Evolutionary conservation across 257 asterid species (phyloP), one percentile per base, ranked within the genome.

Genomic region (Fraxinus quadrangulata): DNA sequence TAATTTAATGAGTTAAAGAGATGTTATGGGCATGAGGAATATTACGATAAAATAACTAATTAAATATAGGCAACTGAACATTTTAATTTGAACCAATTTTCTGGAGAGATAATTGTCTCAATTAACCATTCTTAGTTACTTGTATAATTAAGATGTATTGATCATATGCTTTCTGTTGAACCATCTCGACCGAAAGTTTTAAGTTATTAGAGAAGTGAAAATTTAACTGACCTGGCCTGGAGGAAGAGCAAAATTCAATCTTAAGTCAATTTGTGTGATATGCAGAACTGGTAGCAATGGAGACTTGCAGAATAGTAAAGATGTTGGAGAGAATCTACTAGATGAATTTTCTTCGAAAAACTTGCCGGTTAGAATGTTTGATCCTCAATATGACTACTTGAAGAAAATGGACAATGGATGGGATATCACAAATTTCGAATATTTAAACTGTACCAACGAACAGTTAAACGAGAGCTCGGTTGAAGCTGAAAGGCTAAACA

Each of bases 331-430:
- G 5, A 24, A 61, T 23, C 6, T 61, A 21, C 33, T 23, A 6
- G 16, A 24, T 3, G 31, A 61, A 23, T 61, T 61, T 61, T 61
- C 68, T 23, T 61, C 68, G 0, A 23, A 61, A 61, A 21, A 2
- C 23, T 23, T 61, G 12, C 33, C 65, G 7, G n/a, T n/a, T 5
- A 54, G 11, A 19, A 54, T 54, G 65, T 54, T 54, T 54, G 65
- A 54, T 54, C 65, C 65, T 17, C 65, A 28, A 10, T 8, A 61
- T 61, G 68, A 61, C 31, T 3, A 61, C 68, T 61, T 61, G 68
- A 61, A 61, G 68, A 61, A 61, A 61, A 61, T 61, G 31, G 67
- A 59, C 67, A 59, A n/a, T 23, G 67, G 31, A 6, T 59, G 67
- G 31, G 67, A 59, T 23, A 21, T 21, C 67, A 59, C 31, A 8